Base-by-base conservation (phyloP, 2,329 filamentous ascomycete species). In the Catunica adiposa region DNA sequence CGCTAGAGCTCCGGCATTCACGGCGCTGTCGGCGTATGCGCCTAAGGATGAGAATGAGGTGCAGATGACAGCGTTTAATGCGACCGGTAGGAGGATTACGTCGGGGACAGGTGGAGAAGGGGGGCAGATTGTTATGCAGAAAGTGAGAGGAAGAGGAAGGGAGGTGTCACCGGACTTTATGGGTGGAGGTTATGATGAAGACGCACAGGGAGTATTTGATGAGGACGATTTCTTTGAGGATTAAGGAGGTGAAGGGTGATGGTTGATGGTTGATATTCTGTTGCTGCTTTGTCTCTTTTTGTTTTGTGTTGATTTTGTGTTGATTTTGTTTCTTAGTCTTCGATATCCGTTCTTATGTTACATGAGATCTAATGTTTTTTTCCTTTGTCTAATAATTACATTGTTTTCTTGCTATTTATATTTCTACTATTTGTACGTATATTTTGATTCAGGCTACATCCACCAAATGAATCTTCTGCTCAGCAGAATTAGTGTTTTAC, bases 101-200 rank as follows among this genome's bases (percentile, higher is more conserved):
- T 58, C 77, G 54, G 64, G 63, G 53, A 11, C 5, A 34, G 29
- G 29, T 34, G 63, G 61, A 53, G 57, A 56, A 4, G 59, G 62
- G 29, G 59, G 62, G 29, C 59, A 47, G 62, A 64, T 48, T 51
- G 58, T 52, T 37, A 50, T 61, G 66, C 37, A 62, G 62, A 51
- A 26, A 42, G 50, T 20, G 22, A 51, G n/a, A 44, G 57, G 15
- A n/a, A 37, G 34, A 61, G 61, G 64, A 15, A 69, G 69, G 46
- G 77, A 76, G 4, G 69, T 75, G 59, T 83, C 80, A 56, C 79
- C 80, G 26, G 78, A 78, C 0, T 81, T 82, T 76, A 78, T 80
- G 75, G 66, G 73, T 34, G 73, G 71, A 58, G 72, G 71, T 31
- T 83, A 83, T 64, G 80, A 83, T 63, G 72, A 72, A 29, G 79